Conservation (phyloP, 345 rosid genomes). For the Populus tremula region DNA sequence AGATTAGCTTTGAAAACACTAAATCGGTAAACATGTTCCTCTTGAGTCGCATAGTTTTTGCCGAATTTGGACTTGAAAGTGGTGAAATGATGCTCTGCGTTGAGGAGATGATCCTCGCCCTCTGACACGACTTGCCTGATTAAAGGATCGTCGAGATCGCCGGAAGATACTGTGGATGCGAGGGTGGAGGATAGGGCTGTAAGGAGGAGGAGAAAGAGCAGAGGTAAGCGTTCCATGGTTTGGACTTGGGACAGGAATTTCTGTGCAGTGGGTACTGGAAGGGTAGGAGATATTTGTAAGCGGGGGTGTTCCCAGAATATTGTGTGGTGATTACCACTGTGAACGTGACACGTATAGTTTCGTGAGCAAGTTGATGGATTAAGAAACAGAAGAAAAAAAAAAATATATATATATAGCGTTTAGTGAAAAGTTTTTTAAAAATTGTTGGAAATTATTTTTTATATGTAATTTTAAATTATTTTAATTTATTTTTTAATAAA, state of each 20-base stretch:
- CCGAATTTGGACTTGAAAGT: conserved; percentile 25
- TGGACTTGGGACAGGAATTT: background rate
- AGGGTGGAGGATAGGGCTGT: background rate
- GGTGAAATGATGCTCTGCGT: conserved; percentile 23
- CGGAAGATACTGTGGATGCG: background rate
- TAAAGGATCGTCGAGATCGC: conserved; percentile 14
- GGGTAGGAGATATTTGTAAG: background rate
- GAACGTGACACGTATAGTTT: background rate
- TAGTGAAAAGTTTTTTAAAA: too few species aligned
- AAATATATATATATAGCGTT: too few species aligned
- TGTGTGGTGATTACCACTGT: background rate
- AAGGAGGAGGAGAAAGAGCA: conserved; percentile 5
- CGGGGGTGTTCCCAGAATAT: background rate
- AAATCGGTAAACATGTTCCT: conserved; percentile 74
- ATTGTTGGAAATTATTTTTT: too few species aligned
- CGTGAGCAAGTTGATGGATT: background rate
- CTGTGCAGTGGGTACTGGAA: background rate
- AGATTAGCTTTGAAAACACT: conserved; percentile 57
- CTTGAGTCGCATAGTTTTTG: conserved; percentile 27
- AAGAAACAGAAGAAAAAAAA: background rate
- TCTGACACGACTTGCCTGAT: conserved; percentile 27
- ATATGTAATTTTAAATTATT: too few species aligned
- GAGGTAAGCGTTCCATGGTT: conserved; percentile 11
- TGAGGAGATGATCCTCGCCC: conserved; percentile 15
- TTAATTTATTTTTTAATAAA: too few species aligned